Evolutionary conservation across 2,329 filamentous ascomycete genomes (phyloP), one percentile per base, ranked within the genome.

Genomic region (Diplocarpon mali): DNA sequence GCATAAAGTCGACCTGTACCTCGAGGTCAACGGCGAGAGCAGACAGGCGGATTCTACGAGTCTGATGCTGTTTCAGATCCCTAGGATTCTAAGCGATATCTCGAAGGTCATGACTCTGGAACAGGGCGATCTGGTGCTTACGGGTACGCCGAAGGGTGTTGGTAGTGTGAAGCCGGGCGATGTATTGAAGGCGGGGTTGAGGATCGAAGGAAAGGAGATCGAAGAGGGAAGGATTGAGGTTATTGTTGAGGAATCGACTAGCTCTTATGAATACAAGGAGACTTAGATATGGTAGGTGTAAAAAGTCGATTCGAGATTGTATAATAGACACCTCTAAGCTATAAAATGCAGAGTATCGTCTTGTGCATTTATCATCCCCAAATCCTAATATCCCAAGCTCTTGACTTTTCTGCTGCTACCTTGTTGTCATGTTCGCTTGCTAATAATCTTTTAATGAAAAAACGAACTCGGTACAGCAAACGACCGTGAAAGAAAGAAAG

Each of bases 61-160:
- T 56, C 70, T 96, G 60, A 95, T 98, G 86, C 75, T 98, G 47
- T 95, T 94, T 72, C 75, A 76, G 46, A 92, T 98, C 59, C 89
- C 90, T 16, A 73, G 85, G 55, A 80, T 94, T 52, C 65, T 98
- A 60, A 85, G 83, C 59, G 88, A 95, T 68, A 94, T 98, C 61
- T 92, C 86, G 53, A 82, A 82, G 62, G 89, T 96, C 46, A 95
- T 96, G 88, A 88, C 87, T 8, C 71, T 98, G 47, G 83, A 94
- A 65, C 78, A 84, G 59, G 92, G 90, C 39, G 92, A 98, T 65
- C 80, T 98, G 59, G 79, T 98, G 39, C 69, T 98, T 56, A 98
- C 92, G n/a, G 92, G 92, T 14, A 98, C 92, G 40, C 92, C 92
- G 40, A 95, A 95, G 68, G 92, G 92, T 11, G 92, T 98, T 1